Percentiles rank a stretch among this genome's conserved stretches.
Conservation (phyloP, 2,329 filamentous ascomycete genomes). For the Pseudogymnoascus sp. region DNA sequence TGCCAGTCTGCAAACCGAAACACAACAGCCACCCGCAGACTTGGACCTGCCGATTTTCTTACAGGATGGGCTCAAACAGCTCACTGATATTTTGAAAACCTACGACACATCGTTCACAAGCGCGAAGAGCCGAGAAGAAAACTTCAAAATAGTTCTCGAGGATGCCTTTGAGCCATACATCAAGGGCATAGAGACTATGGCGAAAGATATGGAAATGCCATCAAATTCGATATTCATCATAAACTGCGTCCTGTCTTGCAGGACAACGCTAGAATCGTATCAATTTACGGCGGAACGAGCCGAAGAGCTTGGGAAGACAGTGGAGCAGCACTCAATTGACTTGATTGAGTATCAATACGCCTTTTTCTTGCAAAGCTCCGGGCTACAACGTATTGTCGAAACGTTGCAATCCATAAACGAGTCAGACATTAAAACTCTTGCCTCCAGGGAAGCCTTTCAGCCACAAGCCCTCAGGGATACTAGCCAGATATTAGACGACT, state of each 20-base stretch:
- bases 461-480: conserved; percentile 53
- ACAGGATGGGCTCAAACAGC: conserved; percentile 66
- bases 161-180: conserved; percentile 85
- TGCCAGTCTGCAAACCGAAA: conserved; percentile 62
- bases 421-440: conserved; percentile 38
- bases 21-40: conserved; percentile 62
- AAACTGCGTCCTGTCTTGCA: conserved; percentile 60
- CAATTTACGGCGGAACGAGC: conserved; percentile 54
- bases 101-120: conserved; percentile 73
- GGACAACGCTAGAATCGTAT: conserved; percentile 47
- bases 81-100: conserved; percentile 73
- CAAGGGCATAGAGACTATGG: conserved; percentile 61
- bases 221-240: conserved; percentile 60
- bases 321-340: conserved; percentile 46
- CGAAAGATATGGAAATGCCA: conserved; percentile 50
- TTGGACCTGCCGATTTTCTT: conserved; percentile 74
- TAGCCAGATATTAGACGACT: conserved; percentile 76
- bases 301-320: conserved; percentile 46
- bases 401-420: conserved; percentile 35
- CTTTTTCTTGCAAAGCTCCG: conserved; percentile 69
- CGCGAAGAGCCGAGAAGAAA: conserved; percentile 49
- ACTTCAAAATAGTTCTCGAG: conserved; percentile 66
- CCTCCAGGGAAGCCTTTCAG: conserved; percentile 51
- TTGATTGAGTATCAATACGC: conserved; percentile 61
- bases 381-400: conserved; percentile 55